phyloP scores from a whole-genome alignment of 1,284 basidiomycete genomes.

The Ustilago vetiveriae region DNA sequence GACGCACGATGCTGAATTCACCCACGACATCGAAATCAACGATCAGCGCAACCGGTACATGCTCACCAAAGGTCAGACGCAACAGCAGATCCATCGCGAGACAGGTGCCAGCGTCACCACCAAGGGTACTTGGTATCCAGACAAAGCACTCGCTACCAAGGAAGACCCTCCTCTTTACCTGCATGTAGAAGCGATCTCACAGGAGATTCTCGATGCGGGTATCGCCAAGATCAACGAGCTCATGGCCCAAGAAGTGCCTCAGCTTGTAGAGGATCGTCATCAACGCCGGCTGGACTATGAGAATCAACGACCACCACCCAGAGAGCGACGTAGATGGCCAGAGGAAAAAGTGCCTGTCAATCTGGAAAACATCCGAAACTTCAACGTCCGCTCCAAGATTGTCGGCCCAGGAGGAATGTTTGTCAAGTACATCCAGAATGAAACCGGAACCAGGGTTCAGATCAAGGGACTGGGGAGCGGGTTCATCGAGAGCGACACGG shows the following conservation, averaged over 20 bases:
- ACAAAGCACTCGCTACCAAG: conserved; percentile 54
- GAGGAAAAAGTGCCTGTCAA: conserved; percentile 73
- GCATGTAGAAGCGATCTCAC: conserved; percentile 85
- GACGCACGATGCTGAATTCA: conserved; percentile 82
- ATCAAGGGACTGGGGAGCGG: conserved; percentile 96
- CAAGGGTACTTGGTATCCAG: conserved; percentile 79
- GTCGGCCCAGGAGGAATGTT: conserved; percentile 90
- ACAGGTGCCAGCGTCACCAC: conserved; percentile 61
- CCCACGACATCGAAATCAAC: conserved; percentile 95
- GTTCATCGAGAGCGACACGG: conserved; percentile 93
- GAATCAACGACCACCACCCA: conserved; percentile 43
- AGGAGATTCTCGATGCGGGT: conserved; percentile 79
- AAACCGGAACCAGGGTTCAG: conserved; percentile 96
- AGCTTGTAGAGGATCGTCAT: conserved; percentile 60
- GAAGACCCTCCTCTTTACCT: conserved; percentile 79
- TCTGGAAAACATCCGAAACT: conserved; percentile 89
- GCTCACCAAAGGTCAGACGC: conserved; percentile 91
- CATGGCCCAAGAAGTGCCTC: conserved; percentile 76
- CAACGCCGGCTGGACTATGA: conserved; percentile 51
- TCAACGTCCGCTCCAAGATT: conserved; percentile 96
- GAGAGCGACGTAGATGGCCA: conserved; percentile 53
- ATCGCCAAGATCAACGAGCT: conserved; percentile 86
- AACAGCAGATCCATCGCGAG: conserved; percentile 77
- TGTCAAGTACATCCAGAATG: conserved; percentile 97
- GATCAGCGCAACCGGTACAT: conserved; percentile 95